phyloP scores from a whole-genome alignment of 768 basidiomycete species.

The Mrakia frigida region DNA sequence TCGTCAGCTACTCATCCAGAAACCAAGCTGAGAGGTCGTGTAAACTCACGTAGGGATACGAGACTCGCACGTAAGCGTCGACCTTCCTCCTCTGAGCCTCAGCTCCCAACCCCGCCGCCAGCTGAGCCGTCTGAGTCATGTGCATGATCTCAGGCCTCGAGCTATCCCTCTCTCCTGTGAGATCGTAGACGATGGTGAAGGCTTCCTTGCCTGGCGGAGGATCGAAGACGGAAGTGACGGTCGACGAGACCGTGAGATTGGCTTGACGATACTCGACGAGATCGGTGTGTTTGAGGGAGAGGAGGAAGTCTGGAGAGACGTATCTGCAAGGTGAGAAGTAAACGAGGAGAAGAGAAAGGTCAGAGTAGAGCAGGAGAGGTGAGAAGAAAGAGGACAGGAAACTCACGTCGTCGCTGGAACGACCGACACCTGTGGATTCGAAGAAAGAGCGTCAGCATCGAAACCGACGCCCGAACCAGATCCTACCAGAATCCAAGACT shows the following conservation, averaged over 20 bases:
- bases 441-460: conserved; percentile 32
- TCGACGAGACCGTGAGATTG: conserved; percentile 69
- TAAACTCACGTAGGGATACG: conserved; percentile 55
- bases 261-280: conserved; percentile 74
- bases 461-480: neutral
- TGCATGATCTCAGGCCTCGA: conserved; percentile 75
- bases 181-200: conserved; percentile 78
- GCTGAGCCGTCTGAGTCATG: conserved; percentile 65
- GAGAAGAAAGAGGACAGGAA: neutral
- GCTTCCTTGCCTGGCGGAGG: conserved; percentile 63
- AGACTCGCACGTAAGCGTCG: conserved; percentile 70
- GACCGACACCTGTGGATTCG: conserved; percentile 61
- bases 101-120: conserved; percentile 62
- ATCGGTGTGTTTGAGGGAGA: conserved; percentile 57
- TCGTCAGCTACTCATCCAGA: neutral
- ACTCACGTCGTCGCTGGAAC: conserved; percentile 67
- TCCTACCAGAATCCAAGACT: neutral
- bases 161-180: conserved; percentile 69
- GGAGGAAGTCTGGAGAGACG: conserved; percentile 67
- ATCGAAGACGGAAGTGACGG: conserved; percentile 64
- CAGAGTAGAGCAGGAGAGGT: neutral
- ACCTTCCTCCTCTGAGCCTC: conserved; percentile 77
- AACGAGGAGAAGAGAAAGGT: conserved; percentile 24
- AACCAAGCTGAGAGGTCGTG: no score
- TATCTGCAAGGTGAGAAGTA: conserved; percentile 53